Evolutionary conservation across 306 rosid species (phyloP).

Genomic region (Glycine soja): DNA sequence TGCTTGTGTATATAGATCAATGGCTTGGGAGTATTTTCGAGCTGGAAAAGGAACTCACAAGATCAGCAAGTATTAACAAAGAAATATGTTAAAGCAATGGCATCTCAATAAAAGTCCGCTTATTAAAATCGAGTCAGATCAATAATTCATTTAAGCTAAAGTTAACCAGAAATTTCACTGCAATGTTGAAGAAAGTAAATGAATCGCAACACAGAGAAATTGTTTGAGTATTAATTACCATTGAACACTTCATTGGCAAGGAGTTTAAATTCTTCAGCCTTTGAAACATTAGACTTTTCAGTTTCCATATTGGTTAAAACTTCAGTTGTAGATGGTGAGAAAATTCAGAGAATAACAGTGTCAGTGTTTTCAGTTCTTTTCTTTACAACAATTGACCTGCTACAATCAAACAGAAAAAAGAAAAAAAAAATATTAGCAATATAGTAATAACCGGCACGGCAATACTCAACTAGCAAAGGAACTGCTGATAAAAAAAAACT

Average conservation of each 20-base stretch:
- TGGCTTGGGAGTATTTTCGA: constrained; percentile 82
- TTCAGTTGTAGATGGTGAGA: constrained; percentile 41
- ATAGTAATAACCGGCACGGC: not conserved
- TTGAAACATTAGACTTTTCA: constrained; percentile 57
- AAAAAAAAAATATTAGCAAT: constrained; percentile 13
- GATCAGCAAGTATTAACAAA: constrained; percentile 45
- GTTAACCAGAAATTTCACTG: constrained; percentile 7
- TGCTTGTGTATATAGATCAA: constrained; percentile 87
- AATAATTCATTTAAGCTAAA: constrained; percentile 2
- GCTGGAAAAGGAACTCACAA: constrained; percentile 65
- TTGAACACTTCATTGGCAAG: constrained; percentile 88
- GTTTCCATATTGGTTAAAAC: constrained; percentile 65
- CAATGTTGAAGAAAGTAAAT: constrained; percentile 27
- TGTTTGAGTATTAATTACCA: constrained; percentile 56
- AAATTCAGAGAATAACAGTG: constrained; percentile 53
- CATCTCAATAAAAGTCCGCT: not conserved
- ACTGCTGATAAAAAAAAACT: too few species aligned
- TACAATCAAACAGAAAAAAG: constrained; percentile 26
- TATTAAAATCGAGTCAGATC: constrained; percentile 20
- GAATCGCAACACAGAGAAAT: constrained; percentile 10
- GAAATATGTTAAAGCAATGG: constrained; percentile 16
- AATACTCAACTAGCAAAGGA: not conserved
- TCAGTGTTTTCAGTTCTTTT: constrained; percentile 34
- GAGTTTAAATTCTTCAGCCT: constrained; percentile 80
- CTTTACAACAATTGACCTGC: constrained; percentile 44